Conservation (phyloP, 2,329 filamentous ascomycete genomes). For the Arthroderma uncinatum region DNA sequence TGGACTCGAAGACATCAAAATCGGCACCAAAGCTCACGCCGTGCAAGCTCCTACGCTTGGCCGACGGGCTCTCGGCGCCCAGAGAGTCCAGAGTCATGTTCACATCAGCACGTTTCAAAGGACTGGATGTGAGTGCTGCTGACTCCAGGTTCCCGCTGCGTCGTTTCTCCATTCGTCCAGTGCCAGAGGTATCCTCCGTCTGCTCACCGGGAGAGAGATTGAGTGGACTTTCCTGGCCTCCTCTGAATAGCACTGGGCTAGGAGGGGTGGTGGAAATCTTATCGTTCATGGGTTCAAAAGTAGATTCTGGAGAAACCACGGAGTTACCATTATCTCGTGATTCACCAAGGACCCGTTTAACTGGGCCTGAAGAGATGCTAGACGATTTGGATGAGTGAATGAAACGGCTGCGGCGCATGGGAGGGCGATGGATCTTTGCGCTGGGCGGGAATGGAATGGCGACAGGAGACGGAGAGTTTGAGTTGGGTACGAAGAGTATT, state of each 20-base stretch:
- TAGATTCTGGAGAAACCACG: slow-evolving; percentile 35
- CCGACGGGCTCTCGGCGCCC: slow-evolving; percentile 57
- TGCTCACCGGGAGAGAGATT: neutral
- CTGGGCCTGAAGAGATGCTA: slow-evolving; percentile 67
- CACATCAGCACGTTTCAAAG: slow-evolving; percentile 82
- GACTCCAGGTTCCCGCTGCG: slow-evolving; percentile 38
- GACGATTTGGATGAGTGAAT: slow-evolving; percentile 42
- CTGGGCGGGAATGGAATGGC: slow-evolving; percentile 56
- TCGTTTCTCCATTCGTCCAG: slow-evolving; percentile 40
- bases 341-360: slow-evolving; percentile 63
- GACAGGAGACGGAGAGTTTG: slow-evolving; percentile 38
- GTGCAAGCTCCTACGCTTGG: slow-evolving; percentile 82
- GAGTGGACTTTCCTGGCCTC: slow-evolving; percentile 5
- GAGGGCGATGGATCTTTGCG: slow-evolving; percentile 46
- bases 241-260: slow-evolving; percentile 2
- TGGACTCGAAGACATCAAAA: slow-evolving; percentile 64
- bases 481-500: slow-evolving; percentile 39
- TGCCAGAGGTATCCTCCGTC: neutral
- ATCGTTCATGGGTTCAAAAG: slow-evolving; percentile 29
- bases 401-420: slow-evolving; percentile 30
- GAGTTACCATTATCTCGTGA: slow-evolving; percentile 62
- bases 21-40: slow-evolving; percentile 52
- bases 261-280: slow-evolving; percentile 16
- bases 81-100: slow-evolving; percentile 77
- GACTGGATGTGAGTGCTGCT: slow-evolving; percentile 55